phyloP scores from a whole-genome alignment of 2,329 filamentous ascomycete species.

The Grosmannia huntii region DNA sequence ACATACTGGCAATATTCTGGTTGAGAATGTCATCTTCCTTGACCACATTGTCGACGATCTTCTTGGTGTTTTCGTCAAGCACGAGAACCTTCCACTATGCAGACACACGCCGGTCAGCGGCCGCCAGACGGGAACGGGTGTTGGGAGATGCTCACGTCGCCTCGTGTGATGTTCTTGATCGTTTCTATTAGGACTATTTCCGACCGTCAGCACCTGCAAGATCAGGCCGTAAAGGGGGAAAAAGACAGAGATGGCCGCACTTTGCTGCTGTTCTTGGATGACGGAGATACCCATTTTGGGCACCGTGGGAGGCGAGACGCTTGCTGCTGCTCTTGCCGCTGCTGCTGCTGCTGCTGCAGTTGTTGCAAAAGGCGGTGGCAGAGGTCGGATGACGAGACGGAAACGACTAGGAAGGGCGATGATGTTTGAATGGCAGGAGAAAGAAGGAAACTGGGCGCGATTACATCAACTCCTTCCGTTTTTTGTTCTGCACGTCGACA shows the following conservation, averaged over 20 bases:
- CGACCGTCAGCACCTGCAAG: background rate
- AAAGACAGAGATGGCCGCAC: conserved; percentile 29
- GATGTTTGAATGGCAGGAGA: background rate
- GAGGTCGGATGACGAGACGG: background rate
- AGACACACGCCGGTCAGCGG: background rate
- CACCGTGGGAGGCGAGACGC: background rate
- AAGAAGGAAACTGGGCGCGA: background rate
- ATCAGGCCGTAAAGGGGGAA: conserved; percentile 1
- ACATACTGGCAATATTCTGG: conserved; percentile 78
- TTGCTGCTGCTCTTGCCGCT: background rate
- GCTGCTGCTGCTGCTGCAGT: no score
- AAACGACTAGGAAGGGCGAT: background rate
- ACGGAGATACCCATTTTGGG: conserved; percentile 70
- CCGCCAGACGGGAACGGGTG: background rate
- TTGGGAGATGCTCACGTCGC: conserved; percentile 50
- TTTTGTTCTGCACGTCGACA: background rate
- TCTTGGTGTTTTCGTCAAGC: conserved; percentile 70
- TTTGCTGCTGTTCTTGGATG: conserved; percentile 70
- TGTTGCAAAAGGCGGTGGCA: background rate
- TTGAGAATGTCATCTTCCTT: conserved; percentile 97
- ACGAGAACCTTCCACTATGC: conserved; percentile 94
- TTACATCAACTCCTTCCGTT: no score
- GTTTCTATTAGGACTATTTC: conserved; percentile 54
- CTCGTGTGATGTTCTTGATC: conserved; percentile 65
- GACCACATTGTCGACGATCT: conserved; percentile 78